These are phyloP conservation scores for Trichoderma erinaceum DNA, from an alignment of 495 filamentous ascomycete genomes.

Conservation along the genomic window DNA sequence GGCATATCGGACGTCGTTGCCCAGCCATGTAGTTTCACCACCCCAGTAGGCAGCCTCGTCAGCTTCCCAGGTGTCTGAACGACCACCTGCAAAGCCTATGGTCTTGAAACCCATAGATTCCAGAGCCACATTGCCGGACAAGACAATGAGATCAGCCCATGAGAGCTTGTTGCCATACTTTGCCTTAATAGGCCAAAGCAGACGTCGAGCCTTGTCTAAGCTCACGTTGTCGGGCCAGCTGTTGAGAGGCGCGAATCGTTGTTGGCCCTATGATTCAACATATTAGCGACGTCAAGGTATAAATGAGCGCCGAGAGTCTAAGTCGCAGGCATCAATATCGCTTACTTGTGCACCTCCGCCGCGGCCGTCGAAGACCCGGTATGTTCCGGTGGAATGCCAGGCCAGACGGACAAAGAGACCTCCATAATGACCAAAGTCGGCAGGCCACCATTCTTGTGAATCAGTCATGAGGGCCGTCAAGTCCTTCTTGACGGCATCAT, in stretches of 20 bases:
- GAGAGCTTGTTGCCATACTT: conserved; percentile 78
- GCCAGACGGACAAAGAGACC: conserved; percentile 72
- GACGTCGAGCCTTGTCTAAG: conserved; percentile 70
- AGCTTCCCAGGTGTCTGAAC: conserved; percentile 61
- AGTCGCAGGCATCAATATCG: background rate
- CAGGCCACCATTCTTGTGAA: conserved; percentile 71
- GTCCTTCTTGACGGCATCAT: conserved; percentile 65
- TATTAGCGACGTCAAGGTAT: background rate
- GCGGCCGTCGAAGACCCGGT: conserved; percentile 64
- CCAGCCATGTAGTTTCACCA: conserved; percentile 62
- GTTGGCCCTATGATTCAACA: conserved; percentile 21
- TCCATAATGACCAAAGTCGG: conserved; percentile 71
- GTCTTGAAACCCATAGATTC: conserved; percentile 71
- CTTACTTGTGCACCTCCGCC: conserved; percentile 65
- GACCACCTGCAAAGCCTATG: conserved; percentile 65
- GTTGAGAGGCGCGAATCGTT: conserved; percentile 72
- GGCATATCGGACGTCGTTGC: conserved; percentile 60
- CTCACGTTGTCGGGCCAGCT: conserved; percentile 73
- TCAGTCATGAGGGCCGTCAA: conserved; percentile 60
- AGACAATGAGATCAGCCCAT: conserved; percentile 63
- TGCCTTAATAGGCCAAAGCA: conserved; percentile 74
- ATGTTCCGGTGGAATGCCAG: conserved; percentile 65
- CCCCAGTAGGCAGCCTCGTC: conserved; percentile 73
- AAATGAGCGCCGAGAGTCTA: background rate
- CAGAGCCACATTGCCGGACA: conserved; percentile 67